Conservation (phyloP, 352 stramenopile genomes). For the Thalassiosira pacifica region DNA sequence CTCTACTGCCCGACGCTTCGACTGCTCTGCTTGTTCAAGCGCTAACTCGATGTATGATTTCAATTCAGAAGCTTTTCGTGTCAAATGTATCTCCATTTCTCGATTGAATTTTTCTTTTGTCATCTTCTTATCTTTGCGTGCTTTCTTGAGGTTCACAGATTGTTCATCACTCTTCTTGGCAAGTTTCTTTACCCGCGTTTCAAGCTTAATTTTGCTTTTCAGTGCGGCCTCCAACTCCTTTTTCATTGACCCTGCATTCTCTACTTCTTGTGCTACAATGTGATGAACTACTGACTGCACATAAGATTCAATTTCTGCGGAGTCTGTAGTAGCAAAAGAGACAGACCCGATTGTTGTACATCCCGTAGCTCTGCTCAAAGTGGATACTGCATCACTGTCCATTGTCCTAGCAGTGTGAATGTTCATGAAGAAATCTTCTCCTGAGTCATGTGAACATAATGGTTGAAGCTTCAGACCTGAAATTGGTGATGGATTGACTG, state of each 20-base stretch:
- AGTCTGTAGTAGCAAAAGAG: conserved; percentile 37
- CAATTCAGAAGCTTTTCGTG: conserved; percentile 37
- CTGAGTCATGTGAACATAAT: conserved; percentile 19
- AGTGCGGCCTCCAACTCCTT: conserved; percentile 41
- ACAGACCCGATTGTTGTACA: conserved; percentile 33
- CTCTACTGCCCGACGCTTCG: conserved; percentile 30
- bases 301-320: conserved; percentile 38
- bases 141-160: conserved; percentile 18
- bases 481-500: conserved; percentile 5
- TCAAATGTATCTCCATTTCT: conserved; percentile 37
- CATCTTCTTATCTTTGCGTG: conserved; percentile 29
- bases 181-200: conserved; percentile 37
- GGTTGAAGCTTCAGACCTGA: conserved; percentile 5
- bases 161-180: conserved; percentile 34
- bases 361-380: conserved; percentile 25
- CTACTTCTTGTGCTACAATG: conserved; percentile 36
- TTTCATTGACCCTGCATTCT: conserved; percentile 39
- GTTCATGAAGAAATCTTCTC: too few relatives aligned
- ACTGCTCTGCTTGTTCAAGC: conserved; percentile 34
- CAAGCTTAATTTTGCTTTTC: conserved; percentile 32
- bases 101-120: conserved; percentile 29
- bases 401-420: background rate
- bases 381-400: conserved; percentile 25
- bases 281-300: conserved; percentile 29
- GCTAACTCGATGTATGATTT: conserved; percentile 31